phyloP scores from a whole-genome alignment of 345 rosid genomes.

The Eucalyptus curtisii region DNA sequence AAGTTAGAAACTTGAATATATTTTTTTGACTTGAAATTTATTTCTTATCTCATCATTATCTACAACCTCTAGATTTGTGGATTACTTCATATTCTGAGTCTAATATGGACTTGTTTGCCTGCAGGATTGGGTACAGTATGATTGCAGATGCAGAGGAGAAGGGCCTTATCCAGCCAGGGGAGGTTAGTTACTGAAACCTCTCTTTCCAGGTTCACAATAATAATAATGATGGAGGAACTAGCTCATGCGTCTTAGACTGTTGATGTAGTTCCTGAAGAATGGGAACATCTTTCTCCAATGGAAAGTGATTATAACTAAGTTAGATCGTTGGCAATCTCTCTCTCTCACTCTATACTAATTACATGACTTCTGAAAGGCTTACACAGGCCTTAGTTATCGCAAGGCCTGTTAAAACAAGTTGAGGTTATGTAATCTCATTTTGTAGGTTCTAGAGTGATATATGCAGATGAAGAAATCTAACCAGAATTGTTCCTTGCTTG shows the following conservation, averaged over 20 bases:
- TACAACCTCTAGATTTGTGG: neutral
- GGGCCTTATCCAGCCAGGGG: conserved; percentile 49
- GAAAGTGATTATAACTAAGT: neutral
- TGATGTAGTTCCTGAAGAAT: neutral
- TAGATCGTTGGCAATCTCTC: neutral
- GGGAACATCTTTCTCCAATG: neutral
- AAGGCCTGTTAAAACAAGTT: neutral
- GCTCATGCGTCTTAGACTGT: neutral
- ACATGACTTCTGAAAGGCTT: neutral
- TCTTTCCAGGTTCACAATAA: neutral
- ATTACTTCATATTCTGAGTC: neutral
- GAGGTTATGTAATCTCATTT: neutral
- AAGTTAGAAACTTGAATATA: neutral
- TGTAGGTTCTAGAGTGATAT: neutral
- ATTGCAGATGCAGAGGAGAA: conserved; percentile 69
- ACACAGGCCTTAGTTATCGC: neutral
- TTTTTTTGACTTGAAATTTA: neutral
- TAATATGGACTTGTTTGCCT: neutral
- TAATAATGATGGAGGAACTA: neutral
- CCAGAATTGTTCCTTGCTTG: neutral
- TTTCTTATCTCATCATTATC: neutral
- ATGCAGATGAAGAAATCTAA: neutral
- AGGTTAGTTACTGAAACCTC: conserved; percentile 31
- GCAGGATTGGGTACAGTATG: conserved; percentile 73
- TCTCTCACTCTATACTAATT: neutral